Conservation (phyloP, 2,329 filamentous ascomycete species). For the Claviceps quebecensis region DNA sequence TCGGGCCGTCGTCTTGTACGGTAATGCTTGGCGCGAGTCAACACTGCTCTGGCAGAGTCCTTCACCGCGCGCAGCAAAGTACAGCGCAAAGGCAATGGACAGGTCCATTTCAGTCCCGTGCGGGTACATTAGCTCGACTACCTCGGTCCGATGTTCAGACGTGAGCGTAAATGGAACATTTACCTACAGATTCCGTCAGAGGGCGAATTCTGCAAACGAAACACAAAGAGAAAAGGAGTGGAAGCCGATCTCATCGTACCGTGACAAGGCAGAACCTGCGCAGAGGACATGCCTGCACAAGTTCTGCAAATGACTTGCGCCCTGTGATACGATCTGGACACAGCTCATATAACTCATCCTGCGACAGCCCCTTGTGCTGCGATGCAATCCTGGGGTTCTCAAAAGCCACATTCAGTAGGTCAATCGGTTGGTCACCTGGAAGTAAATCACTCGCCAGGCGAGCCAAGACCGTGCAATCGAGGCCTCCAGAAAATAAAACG, state of each 20-base stretch:
- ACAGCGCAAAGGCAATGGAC: conserved; percentile 85
- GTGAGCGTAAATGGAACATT: conserved; percentile 73
- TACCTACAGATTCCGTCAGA: conserved; percentile 29
- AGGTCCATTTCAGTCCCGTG: conserved; percentile 99
- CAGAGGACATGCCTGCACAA: conserved; percentile 51
- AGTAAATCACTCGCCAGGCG: conserved; percentile 66
- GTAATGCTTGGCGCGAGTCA: conserved; percentile 10
- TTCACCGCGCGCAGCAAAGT: conserved; percentile 73
- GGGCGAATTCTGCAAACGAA: not conserved
- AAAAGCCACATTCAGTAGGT: conserved; percentile 91
- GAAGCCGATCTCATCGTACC: conserved; percentile 23
- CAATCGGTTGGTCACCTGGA: conserved; percentile 54
- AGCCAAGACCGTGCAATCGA: conserved; percentile 84
- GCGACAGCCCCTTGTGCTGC: conserved; percentile 26
- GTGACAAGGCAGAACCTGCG: conserved; percentile 74
- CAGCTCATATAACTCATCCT: conserved; percentile 49
- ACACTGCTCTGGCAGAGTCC: conserved; percentile 30
- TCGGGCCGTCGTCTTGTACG: conserved; percentile 57
- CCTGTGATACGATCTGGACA: conserved; percentile 89
- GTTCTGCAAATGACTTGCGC: conserved; percentile 63
- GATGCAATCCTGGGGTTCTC: conserved; percentile 72
- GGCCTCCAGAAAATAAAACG: conserved; percentile 81
- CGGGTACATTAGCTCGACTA: conserved; percentile 71
- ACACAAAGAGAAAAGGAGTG: not conserved
- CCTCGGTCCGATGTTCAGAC: conserved; percentile 48